Evolutionary conservation across 2,329 filamentous ascomycete species (phyloP).

Genomic region (Alternaria sp.): DNA sequence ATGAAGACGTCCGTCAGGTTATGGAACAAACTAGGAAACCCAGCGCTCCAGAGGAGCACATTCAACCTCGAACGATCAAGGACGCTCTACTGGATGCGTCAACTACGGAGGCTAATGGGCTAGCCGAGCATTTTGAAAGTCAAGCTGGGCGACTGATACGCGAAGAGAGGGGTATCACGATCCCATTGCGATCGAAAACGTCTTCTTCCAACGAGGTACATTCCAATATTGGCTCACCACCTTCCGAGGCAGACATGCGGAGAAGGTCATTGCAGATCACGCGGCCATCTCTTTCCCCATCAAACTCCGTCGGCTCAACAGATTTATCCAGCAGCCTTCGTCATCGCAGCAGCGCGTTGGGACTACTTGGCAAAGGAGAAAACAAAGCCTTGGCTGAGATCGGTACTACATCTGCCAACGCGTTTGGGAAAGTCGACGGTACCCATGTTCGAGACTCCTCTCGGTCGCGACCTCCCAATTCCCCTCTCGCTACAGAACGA

Average conservation of each 20-base stretch:
- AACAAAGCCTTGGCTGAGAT: slow-evolving; percentile 69
- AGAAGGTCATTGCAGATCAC: slow-evolving; percentile 41
- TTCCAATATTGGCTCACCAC: slow-evolving; percentile 30
- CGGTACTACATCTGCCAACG: slow-evolving; percentile 67
- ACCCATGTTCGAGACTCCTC: slow-evolving; percentile 45
- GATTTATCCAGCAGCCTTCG: slow-evolving; percentile 48
- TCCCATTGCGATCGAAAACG: slow-evolving; percentile 30
- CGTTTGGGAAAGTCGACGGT: slow-evolving; percentile 68
- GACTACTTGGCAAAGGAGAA: slow-evolving; percentile 64
- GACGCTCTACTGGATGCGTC: slow-evolving; percentile 93
- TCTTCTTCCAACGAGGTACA: slow-evolving; percentile 20
- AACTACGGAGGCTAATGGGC: slow-evolving; percentile 78
- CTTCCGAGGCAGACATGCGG: slow-evolving; percentile 44
- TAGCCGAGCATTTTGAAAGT: slow-evolving; percentile 53
- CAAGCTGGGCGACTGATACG: slow-evolving; percentile 46
- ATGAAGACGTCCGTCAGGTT: slow-evolving; percentile 66
- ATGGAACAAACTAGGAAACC: slow-evolving; percentile 46
- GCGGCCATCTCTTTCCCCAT: slow-evolving; percentile 37
- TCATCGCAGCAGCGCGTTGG: slow-evolving; percentile 64
- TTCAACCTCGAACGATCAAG: slow-evolving; percentile 75
- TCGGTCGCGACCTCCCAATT: slow-evolving; percentile 35
- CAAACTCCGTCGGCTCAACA: slow-evolving; percentile 37
- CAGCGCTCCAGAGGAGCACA: slow-evolving; percentile 42
- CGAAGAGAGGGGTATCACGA: slow-evolving; percentile 32
- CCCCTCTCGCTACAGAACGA: slow-evolving; percentile 40